Percentiles rank a stretch among this genome's conserved stretches.
Conservation (phyloP, 2,329 filamentous ascomycete genomes). For the Penicillium verrucosum region DNA sequence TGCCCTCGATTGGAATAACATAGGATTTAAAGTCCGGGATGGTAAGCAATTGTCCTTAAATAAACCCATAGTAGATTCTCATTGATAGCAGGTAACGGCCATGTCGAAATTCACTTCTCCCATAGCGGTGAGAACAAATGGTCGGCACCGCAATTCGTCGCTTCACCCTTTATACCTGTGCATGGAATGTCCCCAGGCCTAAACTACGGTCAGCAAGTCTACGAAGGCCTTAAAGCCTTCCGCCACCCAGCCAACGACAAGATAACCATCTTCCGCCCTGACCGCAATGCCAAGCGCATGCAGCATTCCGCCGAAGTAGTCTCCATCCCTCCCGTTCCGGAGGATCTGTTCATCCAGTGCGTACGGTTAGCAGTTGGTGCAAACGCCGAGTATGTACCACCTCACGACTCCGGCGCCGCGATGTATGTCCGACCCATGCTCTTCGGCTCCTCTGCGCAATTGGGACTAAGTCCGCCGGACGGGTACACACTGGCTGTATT, state of each 20-base stretch:
- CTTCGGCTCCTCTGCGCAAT: constrained; percentile 81
- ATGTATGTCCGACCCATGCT: constrained; percentile 90
- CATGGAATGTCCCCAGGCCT: constrained; percentile 94
- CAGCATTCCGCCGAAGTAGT: constrained; percentile 80
- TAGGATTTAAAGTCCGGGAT: constrained; percentile 90
- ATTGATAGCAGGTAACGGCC: constrained; percentile 69
- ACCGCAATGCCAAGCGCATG: constrained; percentile 79
- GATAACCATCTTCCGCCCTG: constrained; percentile 85
- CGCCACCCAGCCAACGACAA: constrained; percentile 58
- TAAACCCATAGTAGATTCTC: not conserved
- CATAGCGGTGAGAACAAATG: constrained; percentile 68
- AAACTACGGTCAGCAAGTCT: constrained; percentile 97
- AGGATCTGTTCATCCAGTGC: constrained; percentile 69
- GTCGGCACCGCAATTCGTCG: constrained; percentile 73
- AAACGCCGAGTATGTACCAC: constrained; percentile 89
- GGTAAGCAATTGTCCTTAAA: constrained; percentile 51
- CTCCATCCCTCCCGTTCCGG: constrained; percentile 76
- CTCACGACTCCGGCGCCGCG: constrained; percentile 80
- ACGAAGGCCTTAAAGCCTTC: constrained; percentile 98
- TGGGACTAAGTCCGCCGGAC: constrained; percentile 81
- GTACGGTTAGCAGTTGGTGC: constrained; percentile 77
- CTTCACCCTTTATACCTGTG: constrained; percentile 79
- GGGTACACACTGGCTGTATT: constrained; percentile 91
- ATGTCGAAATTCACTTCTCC: constrained; percentile 84
- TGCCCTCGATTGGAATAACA: constrained; percentile 74